phyloP scores from a whole-genome alignment of 2,329 filamentous ascomycete species.

The Colletotrichum gigasporum region DNA sequence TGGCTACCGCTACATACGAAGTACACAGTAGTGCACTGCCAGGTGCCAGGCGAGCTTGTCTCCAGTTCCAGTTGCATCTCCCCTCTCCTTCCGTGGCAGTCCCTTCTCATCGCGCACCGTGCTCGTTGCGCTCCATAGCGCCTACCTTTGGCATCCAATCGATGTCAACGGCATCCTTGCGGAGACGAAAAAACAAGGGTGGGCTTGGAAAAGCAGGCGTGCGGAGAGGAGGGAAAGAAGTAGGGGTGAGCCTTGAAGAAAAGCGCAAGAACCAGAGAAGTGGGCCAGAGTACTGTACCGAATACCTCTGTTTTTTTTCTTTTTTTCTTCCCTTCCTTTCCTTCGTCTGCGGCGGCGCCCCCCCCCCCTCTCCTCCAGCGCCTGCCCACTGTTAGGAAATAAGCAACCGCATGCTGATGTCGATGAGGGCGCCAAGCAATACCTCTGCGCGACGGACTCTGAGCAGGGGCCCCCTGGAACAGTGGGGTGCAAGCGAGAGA shows the following conservation, averaged over 20 bases:
- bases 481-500: background rate
- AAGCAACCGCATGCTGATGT: slow-evolving; percentile 27
- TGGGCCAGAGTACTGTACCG: background rate
- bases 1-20: no score
- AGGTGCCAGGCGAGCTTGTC: background rate
- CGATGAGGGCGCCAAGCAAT: slow-evolving; percentile 24
- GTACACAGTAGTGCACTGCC: no score
- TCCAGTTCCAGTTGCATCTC: background rate
- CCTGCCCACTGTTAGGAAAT: background rate
- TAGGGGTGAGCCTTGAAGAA: background rate
- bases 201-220: background rate
- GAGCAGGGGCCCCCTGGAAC: slow-evolving; percentile 7
- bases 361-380: background rate
- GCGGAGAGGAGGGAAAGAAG: background rate
- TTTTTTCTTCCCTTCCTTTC: background rate
- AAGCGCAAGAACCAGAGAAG: background rate
- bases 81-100: background rate
- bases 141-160: slow-evolving; percentile 6
- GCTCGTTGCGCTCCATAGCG: slow-evolving; percentile 16
- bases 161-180: slow-evolving; percentile 23
- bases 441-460: background rate
- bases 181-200: background rate
- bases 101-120: background rate
- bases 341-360: background rate
- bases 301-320: background rate